These are phyloP conservation scores for Sicyos edulis DNA, from an alignment of 306 rosid species.

Conservation along the genomic window DNA sequence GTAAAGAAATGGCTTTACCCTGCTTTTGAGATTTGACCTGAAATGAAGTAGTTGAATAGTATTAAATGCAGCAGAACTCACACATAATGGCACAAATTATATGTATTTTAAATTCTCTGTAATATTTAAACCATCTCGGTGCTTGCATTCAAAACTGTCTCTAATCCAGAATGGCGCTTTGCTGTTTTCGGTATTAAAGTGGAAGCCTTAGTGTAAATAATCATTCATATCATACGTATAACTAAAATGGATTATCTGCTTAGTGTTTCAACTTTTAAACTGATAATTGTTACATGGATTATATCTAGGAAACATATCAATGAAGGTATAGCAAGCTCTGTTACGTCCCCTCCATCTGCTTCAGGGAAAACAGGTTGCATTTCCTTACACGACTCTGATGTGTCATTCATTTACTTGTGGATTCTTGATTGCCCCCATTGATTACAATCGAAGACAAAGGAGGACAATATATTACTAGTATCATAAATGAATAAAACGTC, in stretches of 20 bases:
- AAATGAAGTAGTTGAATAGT: background rate
- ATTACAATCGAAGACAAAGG: background rate
- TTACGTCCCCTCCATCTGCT: conserved; percentile 24
- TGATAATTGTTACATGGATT: conserved; percentile 21
- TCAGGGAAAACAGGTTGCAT: conserved; percentile 30
- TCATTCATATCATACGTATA: background rate
- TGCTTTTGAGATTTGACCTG: conserved; percentile 14
- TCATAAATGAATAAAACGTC: background rate
- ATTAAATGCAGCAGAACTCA: background rate
- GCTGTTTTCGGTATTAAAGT: conserved; percentile 10
- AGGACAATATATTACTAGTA: background rate
- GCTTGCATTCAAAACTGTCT: background rate
- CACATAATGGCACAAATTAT: conserved; percentile 1
- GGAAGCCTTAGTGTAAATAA: background rate
- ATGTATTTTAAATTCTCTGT: background rate
- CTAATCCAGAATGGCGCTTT: background rate
- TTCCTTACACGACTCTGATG: background rate
- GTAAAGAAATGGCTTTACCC: background rate
- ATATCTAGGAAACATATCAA: conserved; percentile 53
- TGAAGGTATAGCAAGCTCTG: conserved; percentile 26
- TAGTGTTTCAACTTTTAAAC: background rate
- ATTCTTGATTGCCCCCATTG: background rate
- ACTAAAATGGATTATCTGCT: conserved; percentile 6
- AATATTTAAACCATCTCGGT: background rate
- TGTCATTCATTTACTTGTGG: conserved; percentile 12